These are phyloP conservation scores for Avena eriantha DNA, from an alignment of 176 grass and related monocot genomes.

Conservation along the genomic window DNA sequence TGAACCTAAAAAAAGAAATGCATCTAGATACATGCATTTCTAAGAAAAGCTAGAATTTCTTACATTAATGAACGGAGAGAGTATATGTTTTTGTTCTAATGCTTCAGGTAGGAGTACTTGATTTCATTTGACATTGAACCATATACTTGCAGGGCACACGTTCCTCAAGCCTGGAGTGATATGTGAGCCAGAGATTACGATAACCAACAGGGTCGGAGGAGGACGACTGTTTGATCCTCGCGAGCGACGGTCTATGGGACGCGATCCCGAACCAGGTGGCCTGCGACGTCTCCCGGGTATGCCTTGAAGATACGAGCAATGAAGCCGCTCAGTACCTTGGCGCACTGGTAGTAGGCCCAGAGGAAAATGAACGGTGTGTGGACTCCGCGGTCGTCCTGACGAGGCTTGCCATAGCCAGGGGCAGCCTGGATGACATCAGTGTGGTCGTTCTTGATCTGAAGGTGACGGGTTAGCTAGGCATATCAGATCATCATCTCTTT, in stretches of 20 bases:
- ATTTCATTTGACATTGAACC: not conserved
- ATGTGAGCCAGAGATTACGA: conserved; percentile 64
- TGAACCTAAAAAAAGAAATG: no score
- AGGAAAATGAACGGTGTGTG: conserved; percentile 48
- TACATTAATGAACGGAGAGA: no score
- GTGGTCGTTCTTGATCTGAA: conserved; percentile 72
- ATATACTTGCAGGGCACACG: conserved; percentile 54
- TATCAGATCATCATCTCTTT: not conserved
- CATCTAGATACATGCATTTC: no score
- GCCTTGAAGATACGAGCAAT: conserved; percentile 46
- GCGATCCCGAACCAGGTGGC: conserved; percentile 61
- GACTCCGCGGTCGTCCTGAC: conserved; percentile 56
- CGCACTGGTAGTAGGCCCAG: not conserved
- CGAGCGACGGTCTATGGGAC: conserved; percentile 82
- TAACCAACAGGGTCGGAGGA: conserved; percentile 41
- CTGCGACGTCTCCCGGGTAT: conserved; percentile 52
- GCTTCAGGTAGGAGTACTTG: not conserved
- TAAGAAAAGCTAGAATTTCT: no score
- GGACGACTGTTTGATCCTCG: conserved; percentile 75
- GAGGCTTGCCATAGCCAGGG: conserved; percentile 58
- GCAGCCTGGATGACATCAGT: conserved; percentile 64
- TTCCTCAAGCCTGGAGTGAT: conserved; percentile 75
- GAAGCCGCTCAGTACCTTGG: not conserved
- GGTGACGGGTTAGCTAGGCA: no score
- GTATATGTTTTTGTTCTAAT: not conserved